Evolutionary conservation across 169 alveolate species (phyloP), one percentile per base, ranked within the genome.

Genomic region (Eimeria sp.): DNA sequence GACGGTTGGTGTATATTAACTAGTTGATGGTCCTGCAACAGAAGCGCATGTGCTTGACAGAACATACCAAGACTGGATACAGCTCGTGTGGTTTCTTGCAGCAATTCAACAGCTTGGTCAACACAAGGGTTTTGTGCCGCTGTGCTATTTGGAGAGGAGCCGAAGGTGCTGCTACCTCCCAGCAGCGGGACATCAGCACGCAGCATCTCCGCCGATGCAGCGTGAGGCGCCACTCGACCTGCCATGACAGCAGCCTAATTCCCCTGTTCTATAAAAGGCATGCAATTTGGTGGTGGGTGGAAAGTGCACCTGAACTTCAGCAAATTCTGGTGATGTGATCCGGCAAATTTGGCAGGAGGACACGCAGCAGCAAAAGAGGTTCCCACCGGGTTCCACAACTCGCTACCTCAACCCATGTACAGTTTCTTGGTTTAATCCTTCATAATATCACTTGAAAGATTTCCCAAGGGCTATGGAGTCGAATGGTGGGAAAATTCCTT

Each of bases 31-130:
- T 22, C 18, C n/a, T 1, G 18, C n/a, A 43, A 14, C 65, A 47
- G 4, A 43, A 16, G 22, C 5, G 49, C 30, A 78, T 0, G 14
- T 7, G 34, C 43, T 0, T 5, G 22, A 10, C 70, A 47, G 67
- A 34, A 58, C 92, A 22, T 27, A 84, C 92, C 92, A 30, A 84
- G 75, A 58, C 78, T 84, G 51, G 78, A 30, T 84, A 63, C 92
- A 18, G 25, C 43, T 7, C 75, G 92, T 54, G 73, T 27, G 13
- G 70, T 61, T 20, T 57, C 78, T 22, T 84, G 54, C 58, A 84
- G 58, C 78, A 84, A 67, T 45, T 63, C 92, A 27, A 58, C 58
- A 40, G 80, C 92, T 40, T 58, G 61, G 10, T 84, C 78, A 47
- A 57, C 70, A 40, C 34, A 76, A 27, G 78, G 73, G n/a, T 22